A percentile compares a stretch with the other conserved stretches of the same genome.
Evolutionary conservation across 208 protist genomes (phyloP).

Genomic region (Trichomonas tenax): DNA sequence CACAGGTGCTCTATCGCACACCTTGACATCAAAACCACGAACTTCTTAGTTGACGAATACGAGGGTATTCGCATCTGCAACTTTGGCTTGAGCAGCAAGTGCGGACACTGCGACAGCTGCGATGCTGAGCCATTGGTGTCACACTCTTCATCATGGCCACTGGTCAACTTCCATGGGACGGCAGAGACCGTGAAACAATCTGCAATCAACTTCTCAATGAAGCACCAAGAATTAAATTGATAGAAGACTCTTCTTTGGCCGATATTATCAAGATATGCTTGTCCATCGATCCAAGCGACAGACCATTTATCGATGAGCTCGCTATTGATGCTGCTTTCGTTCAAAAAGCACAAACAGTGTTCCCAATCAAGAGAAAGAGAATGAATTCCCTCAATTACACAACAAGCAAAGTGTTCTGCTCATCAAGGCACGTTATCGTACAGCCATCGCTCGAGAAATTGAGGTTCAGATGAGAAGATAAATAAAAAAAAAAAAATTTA

Average conservation of each 20-base stretch:
- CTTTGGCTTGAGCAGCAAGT: slow-evolving; percentile 55
- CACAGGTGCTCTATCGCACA: background rate
- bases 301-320: background rate
- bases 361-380: too few species aligned
- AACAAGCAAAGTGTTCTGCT: too few species aligned
- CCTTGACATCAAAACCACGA: slow-evolving; percentile 45
- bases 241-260: background rate
- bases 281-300: background rate
- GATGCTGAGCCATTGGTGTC: background rate
- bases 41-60: slow-evolving; percentile 51
- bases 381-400: too few species aligned
- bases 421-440: too few species aligned
- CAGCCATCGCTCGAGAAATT: too few species aligned
- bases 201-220: background rate
- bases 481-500: too few species aligned
- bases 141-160: background rate
- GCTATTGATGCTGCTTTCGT: too few species aligned
- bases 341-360: too few species aligned
- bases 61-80: slow-evolving; percentile 89
- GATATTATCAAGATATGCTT: background rate
- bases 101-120: background rate
- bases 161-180: background rate
- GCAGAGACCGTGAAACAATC: background rate
- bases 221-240: background rate
- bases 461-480: too few species aligned